Evolutionary conservation across 208 protist genomes (phyloP).

Genomic region (Trypanosoma grayi): DNA sequence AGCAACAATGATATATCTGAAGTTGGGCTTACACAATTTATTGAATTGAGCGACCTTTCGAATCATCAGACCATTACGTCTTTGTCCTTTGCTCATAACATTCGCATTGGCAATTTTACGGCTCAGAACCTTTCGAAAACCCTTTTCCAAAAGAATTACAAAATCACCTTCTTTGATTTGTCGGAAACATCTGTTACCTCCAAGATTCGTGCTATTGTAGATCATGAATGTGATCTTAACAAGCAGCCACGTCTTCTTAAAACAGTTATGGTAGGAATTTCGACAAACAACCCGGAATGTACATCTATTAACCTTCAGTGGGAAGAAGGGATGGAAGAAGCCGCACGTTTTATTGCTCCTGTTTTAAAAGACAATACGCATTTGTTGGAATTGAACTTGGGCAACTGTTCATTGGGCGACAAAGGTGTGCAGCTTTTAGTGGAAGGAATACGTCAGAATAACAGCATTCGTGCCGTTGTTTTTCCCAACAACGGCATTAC

Average conservation of each 20-base stretch:
- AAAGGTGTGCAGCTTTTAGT: slow-evolving; percentile 56
- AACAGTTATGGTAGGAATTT: slow-evolving; percentile 47
- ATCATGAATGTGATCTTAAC: slow-evolving; percentile 78
- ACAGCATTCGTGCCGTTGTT: slow-evolving; percentile 62
- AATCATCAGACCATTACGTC: slow-evolving; percentile 38
- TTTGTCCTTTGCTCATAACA: slow-evolving; percentile 63
- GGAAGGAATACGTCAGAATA: slow-evolving; percentile 56
- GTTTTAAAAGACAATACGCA: slow-evolving; percentile 47
- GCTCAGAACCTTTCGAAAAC: slow-evolving; percentile 33
- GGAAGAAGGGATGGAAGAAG: slow-evolving; percentile 48
- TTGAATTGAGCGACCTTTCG: slow-evolving; percentile 42
- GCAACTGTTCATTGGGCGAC: slow-evolving; percentile 68
- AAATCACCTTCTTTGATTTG: slow-evolving; percentile 55
- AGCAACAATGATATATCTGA: slow-evolving; percentile 49
- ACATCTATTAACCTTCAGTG: slow-evolving; percentile 78
- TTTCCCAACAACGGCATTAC: slow-evolving; percentile 87
- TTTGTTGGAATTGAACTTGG: slow-evolving; percentile 74
- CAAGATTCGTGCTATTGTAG: slow-evolving; percentile 28
- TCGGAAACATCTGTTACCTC: slow-evolving; percentile 56
- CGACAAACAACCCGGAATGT: slow-evolving; percentile 41
- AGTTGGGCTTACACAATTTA: slow-evolving; percentile 45
- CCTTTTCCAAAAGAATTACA: slow-evolving; percentile 62
- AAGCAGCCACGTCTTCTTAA: slow-evolving; percentile 67
- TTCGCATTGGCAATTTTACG: slow-evolving; percentile 53
- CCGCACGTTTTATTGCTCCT: slow-evolving; percentile 60